Percentiles rank a stretch among this genome's conserved stretches.
phyloP scores from a whole-genome alignment of 2,329 filamentous ascomycete species.

The Colletotrichum theobromicola region DNA sequence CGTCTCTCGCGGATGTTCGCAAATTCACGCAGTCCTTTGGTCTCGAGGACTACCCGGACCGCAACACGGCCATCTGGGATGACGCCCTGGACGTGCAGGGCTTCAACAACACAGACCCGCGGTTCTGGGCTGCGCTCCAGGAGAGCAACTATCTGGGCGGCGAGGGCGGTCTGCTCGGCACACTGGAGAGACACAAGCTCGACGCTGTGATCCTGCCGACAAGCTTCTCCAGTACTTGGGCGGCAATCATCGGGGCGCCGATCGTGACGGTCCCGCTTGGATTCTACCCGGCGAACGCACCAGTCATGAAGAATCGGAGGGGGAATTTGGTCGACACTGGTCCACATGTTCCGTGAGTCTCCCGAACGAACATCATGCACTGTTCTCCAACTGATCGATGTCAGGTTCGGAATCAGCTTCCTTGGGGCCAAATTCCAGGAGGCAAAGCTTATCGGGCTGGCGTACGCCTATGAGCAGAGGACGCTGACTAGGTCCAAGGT shows the following conservation, averaged over 20 bases:
- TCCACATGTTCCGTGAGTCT: slow-evolving; percentile 22
- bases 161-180: slow-evolving; percentile 64
- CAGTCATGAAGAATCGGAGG: slow-evolving; percentile 13
- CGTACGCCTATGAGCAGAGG: slow-evolving; percentile 72
- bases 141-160: slow-evolving; percentile 59
- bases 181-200: slow-evolving; percentile 57
- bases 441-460: slow-evolving; percentile 64
- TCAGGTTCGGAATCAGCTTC: slow-evolving; percentile 65
- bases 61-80: slow-evolving; percentile 66
- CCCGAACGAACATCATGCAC: rapidly evolving
- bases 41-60: slow-evolving; percentile 63
- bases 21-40: slow-evolving; percentile 59
- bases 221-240: slow-evolving; percentile 22
- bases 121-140: slow-evolving; percentile 64
- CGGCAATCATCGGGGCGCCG: slow-evolving; percentile 40
- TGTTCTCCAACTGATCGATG: neutral
- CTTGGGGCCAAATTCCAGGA: slow-evolving; percentile 65
- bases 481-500: slow-evolving; percentile 37
- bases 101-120: slow-evolving; percentile 60
- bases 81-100: slow-evolving; percentile 47
- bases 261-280: slow-evolving; percentile 68
- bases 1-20: slow-evolving; percentile 53
- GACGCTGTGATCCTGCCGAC: slow-evolving; percentile 68
- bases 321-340: slow-evolving; percentile 21
- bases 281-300: slow-evolving; percentile 31